Percentiles rank a stretch among this genome's conserved stretches.
Evolutionary conservation across 2,329 filamentous ascomycete species (phyloP).

Genomic region (Scedosporium apiospermum): DNA sequence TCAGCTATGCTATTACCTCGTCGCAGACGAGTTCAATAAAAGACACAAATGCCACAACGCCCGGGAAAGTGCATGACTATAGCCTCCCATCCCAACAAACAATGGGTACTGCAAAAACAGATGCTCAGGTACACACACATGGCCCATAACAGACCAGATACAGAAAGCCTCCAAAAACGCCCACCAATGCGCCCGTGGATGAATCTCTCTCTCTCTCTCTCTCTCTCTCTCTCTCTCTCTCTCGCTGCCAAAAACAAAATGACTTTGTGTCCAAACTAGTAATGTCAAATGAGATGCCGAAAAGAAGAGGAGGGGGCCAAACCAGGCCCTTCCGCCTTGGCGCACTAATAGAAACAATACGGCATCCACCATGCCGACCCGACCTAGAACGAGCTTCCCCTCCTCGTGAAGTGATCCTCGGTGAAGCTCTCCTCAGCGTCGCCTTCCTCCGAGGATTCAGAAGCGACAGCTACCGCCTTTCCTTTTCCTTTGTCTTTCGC

Average conservation of each 20-base stretch:
- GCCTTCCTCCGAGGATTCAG: conserved; percentile 21
- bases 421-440: conserved; percentile 20
- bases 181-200: not conserved
- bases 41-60: not conserved
- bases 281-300: not conserved
- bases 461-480: conserved; percentile 38
- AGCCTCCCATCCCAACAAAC: not conserved
- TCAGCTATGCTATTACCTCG: not conserved
- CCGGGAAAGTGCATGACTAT: not conserved
- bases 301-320: not conserved
- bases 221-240: not conserved
- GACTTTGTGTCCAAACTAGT: not conserved
- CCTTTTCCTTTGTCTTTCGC: conserved; percentile 25
- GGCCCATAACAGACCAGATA: not conserved
- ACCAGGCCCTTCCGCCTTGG: too few species aligned
- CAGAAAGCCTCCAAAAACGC: not conserved
- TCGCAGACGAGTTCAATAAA: not conserved
- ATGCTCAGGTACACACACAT: not conserved
- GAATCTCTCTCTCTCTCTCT: not conserved
- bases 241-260: not conserved
- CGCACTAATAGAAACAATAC: too few species aligned
- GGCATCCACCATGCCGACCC: conserved; percentile 18
- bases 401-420: conserved; percentile 18
- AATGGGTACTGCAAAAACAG: not conserved
- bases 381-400: conserved; percentile 27